phyloP scores from a whole-genome alignment of 768 basidiomycete genomes.

The Paxillus ammoniavirescens region DNA sequence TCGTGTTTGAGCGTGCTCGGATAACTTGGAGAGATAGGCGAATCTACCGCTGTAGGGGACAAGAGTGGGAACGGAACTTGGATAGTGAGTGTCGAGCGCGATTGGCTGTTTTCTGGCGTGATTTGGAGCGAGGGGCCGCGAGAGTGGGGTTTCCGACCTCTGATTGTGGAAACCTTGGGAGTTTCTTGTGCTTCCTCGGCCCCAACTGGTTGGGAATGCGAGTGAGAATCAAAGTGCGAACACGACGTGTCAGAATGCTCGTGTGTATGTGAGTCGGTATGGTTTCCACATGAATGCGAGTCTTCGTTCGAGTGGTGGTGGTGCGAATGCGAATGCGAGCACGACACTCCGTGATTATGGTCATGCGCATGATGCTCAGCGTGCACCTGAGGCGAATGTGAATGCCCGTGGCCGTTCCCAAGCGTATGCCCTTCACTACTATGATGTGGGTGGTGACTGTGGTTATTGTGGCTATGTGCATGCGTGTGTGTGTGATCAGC shows the following conservation, averaged over 20 bases:
- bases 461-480: slow-evolving; percentile 23
- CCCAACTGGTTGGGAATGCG: slow-evolving; percentile 10
- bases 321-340: slow-evolving; percentile 28
- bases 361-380: slow-evolving; percentile 8
- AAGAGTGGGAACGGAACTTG: slow-evolving; percentile 26
- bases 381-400: slow-evolving; percentile 13
- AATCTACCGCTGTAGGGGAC: slow-evolving; percentile 29
- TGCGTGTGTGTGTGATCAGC: slow-evolving; percentile 31
- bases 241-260: slow-evolving; percentile 25
- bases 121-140: slow-evolving; percentile 41
- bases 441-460: slow-evolving; percentile 25
- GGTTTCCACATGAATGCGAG: slow-evolving; percentile 17
- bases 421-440: slow-evolving; percentile 22
- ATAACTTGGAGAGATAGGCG: slow-evolving; percentile 69
- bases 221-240: slow-evolving; percentile 10
- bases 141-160: slow-evolving; percentile 37
- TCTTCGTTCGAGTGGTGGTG: slow-evolving; percentile 23
- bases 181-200: slow-evolving; percentile 6
- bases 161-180: slow-evolving; percentile 16
- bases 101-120: slow-evolving; percentile 22
- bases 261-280: slow-evolving; percentile 25
- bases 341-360: slow-evolving; percentile 17
- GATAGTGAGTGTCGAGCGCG: slow-evolving; percentile 17
- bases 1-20: slow-evolving; percentile 48
- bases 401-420: slow-evolving; percentile 11